Evolutionary conservation across 371 early-diverging fungal genomes (phyloP), one percentile per base, ranked within the genome.

Genomic region (Mucor piriformis): DNA sequence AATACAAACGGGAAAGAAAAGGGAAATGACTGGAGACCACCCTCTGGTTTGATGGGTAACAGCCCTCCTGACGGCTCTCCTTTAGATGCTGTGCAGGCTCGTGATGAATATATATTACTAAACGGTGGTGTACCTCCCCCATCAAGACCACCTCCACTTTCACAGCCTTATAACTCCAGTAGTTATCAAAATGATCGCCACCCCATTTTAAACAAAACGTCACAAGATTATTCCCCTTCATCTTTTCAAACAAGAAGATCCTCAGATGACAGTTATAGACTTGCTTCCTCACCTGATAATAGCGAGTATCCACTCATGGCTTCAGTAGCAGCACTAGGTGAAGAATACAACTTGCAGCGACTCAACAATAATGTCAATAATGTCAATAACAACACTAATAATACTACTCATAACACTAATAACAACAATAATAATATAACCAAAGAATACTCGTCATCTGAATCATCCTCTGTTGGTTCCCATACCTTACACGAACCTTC

Each of bases 11-110:
- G 62, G 13, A 63, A 67, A 38, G 73, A 66, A 8, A 69, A 59
- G 38, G 58, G 58, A 4, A 54, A 62, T 0, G 79, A 71, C 29
- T 80, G 77, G 77, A 71, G 77, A 20, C 81, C 81, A 1, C 81
- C 81, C 18, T 75, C 81, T 8, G 77, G 73, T 8, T 64, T 80
- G 10, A 43, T 74, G 23, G 66, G 64, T 3, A 63, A 66, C 18
- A 54, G 37, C 15, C 49, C 63, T 0, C 50, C 57, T 11, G 60
- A 61, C 38, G 54, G 56, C 1, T 25, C 58, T 8, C 67, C 66
- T 11, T 27, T 54, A 16, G 55, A 69, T 55, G 63, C 64, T 6
- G 52, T 72, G 2, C 68, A 62, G 27, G 70, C 60, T 10, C 54
- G 70, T 11, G 74, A 76, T 46, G 56, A 67, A 42, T 73, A 64